A percentile compares a stretch with the other conserved stretches of the same genome.
These are phyloP conservation scores for Neurospora sp. DNA, from an alignment of 495 filamentous ascomycete genomes.

Conservation along the genomic window DNA sequence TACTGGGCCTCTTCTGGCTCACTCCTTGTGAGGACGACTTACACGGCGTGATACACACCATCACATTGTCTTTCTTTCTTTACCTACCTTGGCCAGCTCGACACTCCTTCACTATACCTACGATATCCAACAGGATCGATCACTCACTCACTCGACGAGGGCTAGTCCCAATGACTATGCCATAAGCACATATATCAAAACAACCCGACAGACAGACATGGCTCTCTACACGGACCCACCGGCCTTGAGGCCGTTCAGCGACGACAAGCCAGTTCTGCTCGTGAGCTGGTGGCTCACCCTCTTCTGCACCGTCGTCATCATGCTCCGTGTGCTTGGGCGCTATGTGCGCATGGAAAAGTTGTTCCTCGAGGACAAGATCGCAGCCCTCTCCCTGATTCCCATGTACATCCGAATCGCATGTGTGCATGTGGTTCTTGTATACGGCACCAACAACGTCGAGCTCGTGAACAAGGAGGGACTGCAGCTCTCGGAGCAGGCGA, in stretches of 20 bases:
- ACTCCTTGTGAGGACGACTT: background rate
- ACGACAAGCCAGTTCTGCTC: conserved; percentile 68
- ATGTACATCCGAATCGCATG: conserved; percentile 69
- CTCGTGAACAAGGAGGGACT: conserved; percentile 18
- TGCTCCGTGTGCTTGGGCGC: conserved; percentile 64
- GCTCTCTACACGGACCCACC: conserved; percentile 50
- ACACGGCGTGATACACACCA: background rate
- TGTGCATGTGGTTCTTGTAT: conserved; percentile 71
- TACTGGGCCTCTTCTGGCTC: background rate
- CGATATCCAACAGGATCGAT: background rate
- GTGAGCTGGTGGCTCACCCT: conserved; percentile 88
- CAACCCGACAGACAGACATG: conserved; percentile 16
- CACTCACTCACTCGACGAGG: background rate
- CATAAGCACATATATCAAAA: background rate
- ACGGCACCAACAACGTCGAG: conserved; percentile 80
- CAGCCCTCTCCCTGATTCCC: conserved; percentile 68
- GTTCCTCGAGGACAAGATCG: conserved; percentile 79
- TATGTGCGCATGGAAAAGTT: conserved; percentile 71
- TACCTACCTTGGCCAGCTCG: background rate
- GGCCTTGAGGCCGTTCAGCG: conserved; percentile 34
- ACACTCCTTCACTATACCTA: background rate
- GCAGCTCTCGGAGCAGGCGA: conserved; percentile 30
- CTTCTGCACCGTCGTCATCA: conserved; percentile 69
- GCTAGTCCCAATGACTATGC: background rate
- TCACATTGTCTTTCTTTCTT: background rate